Base-by-base conservation (phyloP, 2,329 filamentous ascomycete genomes). In the Nothopassalora personata region DNA sequence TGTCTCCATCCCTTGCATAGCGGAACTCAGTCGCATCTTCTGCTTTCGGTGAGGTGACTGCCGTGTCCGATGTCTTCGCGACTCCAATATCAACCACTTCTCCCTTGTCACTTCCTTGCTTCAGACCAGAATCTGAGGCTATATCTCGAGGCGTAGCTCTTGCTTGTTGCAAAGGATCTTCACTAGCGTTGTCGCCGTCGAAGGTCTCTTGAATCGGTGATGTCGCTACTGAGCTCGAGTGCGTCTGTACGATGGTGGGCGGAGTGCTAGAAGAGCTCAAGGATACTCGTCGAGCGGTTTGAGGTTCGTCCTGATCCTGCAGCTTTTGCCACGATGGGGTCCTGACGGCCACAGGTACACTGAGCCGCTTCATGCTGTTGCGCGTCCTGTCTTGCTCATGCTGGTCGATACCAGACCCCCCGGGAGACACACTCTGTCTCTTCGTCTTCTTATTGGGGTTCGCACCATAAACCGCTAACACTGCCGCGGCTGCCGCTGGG, bases 51-150 rank as follows among this genome's bases (percentile, higher is more conserved):
- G 61, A 58, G 18, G 63, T 55, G 5, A 64, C 59, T 23, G 54
- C 63, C 9, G 56, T 62, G 63, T 79, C 72, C 11, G 77, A 75
- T 5, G 76, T 77, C 52, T 66, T 73, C 18, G 76, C 77, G 43
- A 78, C 67, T 51, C 77, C 76, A 61, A 78, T 78, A 43, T 59
- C 58, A 15, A 48, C 57, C 19, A 27, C 18, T 39, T 45, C n/a
- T 31, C 60, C 62, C 13, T 58, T 47, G 19, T 31, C 23, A 8
- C 53, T 48, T 28, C 39, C 57, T 31, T 64, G 34, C n/a, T 45
- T 36, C 19, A 45, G 28, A 30, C 48, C 46, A 11, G 36, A 19
- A 23, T 57, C 58, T n/a, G 56, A 27, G 15, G 57, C 51, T 31
- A 59, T 30, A 18, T 60, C 56, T 34, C 48, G 28, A 9, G 54